These are phyloP conservation scores for Monosporozyma servazzii DNA, from an alignment of 805 yeast species.

Conservation along the genomic window DNA sequence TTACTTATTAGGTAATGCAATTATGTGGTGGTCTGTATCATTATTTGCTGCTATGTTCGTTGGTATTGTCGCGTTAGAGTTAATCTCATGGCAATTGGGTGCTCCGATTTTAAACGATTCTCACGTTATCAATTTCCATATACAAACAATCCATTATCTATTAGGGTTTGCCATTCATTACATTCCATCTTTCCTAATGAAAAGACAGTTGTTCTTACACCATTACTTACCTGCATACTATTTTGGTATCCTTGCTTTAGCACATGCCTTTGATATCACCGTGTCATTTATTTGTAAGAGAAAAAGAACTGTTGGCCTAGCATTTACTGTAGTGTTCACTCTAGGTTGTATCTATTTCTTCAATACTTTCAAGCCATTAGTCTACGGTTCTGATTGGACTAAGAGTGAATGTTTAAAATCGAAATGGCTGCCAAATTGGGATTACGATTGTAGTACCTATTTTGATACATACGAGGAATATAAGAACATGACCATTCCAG, in stretches of 20 bases:
- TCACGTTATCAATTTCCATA: conserved; percentile 54
- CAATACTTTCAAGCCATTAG: conserved; percentile 56
- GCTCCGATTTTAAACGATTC: conserved; percentile 41
- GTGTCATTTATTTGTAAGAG: conserved; percentile 36
- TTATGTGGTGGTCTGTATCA: conserved; percentile 67
- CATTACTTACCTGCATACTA: conserved; percentile 90
- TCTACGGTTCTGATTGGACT: conserved; percentile 79
- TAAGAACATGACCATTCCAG: conserved; percentile 10
- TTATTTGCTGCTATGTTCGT: conserved; percentile 42
- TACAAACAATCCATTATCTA: conserved; percentile 51
- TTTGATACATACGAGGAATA: conserved; percentile 21
- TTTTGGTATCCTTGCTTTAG: conserved; percentile 71
- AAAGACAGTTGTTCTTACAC: conserved; percentile 85
- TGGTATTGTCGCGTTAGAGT: conserved; percentile 35
- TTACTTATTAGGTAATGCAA: conserved; percentile 71
- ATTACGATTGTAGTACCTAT: conserved; percentile 69
- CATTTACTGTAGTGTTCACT: conserved; percentile 40
- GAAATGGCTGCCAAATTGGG: conserved; percentile 65
- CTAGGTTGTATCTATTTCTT: conserved; percentile 45
- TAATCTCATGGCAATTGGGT: conserved; percentile 59
- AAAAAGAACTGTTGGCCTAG: conserved; percentile 38
- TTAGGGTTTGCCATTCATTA: conserved; percentile 68
- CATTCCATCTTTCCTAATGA: conserved; percentile 77
- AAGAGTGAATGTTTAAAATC: conserved; percentile 51
- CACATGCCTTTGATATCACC: conserved; percentile 53